Evolutionary conservation across 768 basidiomycete species (phyloP).

Genomic region (Leccinum rimulosum): DNA sequence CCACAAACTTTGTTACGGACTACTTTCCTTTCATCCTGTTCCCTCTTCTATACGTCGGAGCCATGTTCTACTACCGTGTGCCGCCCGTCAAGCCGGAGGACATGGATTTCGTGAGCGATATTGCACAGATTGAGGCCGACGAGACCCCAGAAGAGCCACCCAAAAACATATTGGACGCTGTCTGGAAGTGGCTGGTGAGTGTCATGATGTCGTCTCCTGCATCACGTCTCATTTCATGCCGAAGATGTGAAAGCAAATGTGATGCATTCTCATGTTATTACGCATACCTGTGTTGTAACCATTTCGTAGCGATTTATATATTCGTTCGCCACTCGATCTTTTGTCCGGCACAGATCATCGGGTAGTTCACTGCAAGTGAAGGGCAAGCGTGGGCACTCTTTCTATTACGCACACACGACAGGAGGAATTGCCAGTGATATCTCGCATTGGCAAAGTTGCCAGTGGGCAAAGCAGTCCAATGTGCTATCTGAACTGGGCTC

Average conservation of each 20-base stretch:
- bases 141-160: constrained; percentile 72
- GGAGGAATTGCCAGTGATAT: too few relatives aligned
- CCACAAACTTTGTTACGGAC: constrained; percentile 73
- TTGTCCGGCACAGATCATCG: too few relatives aligned
- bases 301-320: too few relatives aligned
- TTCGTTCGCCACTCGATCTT: too few relatives aligned
- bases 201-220: not conserved
- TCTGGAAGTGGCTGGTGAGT: constrained; percentile 82
- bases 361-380: too few relatives aligned
- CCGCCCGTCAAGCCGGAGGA: constrained; percentile 43
- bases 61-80: constrained; percentile 43
- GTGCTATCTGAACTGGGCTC: too few relatives aligned
- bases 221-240: not conserved
- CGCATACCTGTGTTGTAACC: not conserved
- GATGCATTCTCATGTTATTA: not conserved
- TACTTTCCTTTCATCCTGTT: constrained; percentile 73
- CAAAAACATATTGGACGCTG: constrained; percentile 59
- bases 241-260: constrained; percentile 21
- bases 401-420: too few relatives aligned
- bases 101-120: constrained; percentile 81
- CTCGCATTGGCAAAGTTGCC: too few relatives aligned
- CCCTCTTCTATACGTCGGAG: constrained; percentile 70
- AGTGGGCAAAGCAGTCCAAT: too few relatives aligned
- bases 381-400: too few relatives aligned
- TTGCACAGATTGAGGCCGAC: constrained; percentile 69